Evolutionary conservation across 2,329 filamentous ascomycete species (phyloP), one percentile per base, ranked within the genome.

Genomic region (Xylaria sp.): DNA sequence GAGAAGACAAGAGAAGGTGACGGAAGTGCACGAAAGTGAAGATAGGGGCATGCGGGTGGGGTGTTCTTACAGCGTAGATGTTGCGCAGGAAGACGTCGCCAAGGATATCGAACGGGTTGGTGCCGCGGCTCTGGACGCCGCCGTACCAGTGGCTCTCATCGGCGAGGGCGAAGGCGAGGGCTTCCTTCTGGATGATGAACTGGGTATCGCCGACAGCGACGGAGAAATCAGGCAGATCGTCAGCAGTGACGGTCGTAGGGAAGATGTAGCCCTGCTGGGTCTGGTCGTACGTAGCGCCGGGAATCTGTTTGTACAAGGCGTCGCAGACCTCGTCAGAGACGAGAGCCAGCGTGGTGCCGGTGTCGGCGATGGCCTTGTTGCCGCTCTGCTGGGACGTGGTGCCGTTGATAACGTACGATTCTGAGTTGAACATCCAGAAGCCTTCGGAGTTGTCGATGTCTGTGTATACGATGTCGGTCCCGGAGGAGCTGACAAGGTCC

Each of bases 361-460:
- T 93, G 77, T 93, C 91, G 41, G 87, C 88, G 73, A 93, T 92
- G 52, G 91, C 89, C 39, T 83, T 89, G 80, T 92, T 92, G 55
- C 83, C 84, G 61, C 73, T 65, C 1, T 81, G 82, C 69, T 86
- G 82, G 48, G 63, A 60, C 2, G 63, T 66, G n/a, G 56, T 66
- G 67, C 87, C 88, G 73, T 88, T 88, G 69, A 93, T 81, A 0
- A 83, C 84, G 34, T 85, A 85, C 0, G 85, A 86, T 10, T 83
- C 80, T 1, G 89, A 91, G 9, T 83, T 76, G 76, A 93, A 88
- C 79, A 86, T 82, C 91, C 91, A 94, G 82, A 91, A 92, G 28
- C 91, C 91, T 66, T 88, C 79, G 0, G 84, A 86, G 66, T 86
- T 89, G 79, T 92, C 88, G 61, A 93, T 80, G 13, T 85, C 82